Evolutionary conservation across 306 rosid genomes (phyloP).

Genomic region (Gastrolobium villosum): DNA sequence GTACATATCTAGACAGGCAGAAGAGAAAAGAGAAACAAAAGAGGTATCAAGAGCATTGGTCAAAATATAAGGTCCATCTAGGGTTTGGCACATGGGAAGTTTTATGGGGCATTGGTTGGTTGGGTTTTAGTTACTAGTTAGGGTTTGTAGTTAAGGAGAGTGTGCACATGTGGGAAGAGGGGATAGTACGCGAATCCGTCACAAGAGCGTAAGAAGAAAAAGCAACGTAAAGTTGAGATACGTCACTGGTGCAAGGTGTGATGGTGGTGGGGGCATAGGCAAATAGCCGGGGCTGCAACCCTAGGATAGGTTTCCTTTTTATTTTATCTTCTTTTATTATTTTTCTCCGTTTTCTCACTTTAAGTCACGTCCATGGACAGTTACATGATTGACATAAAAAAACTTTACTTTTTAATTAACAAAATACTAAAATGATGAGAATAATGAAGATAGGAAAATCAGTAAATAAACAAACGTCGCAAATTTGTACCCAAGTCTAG

Average conservation of each 20-base stretch:
- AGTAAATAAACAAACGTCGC: no score
- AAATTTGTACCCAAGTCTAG: no score
- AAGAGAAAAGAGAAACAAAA: not conserved
- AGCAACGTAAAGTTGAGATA: conserved; percentile 49
- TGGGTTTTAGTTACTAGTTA: not conserved
- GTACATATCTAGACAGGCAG: not conserved
- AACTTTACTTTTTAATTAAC: not conserved
- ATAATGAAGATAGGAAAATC: no score
- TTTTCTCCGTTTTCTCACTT: conserved; percentile 53
- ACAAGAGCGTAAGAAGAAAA: conserved; percentile 54
- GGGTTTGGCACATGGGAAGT: conserved; percentile 21
- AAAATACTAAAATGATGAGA: not conserved
- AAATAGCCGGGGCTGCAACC: conserved; percentile 46
- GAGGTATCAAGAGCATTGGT: not conserved
- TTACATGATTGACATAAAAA: conserved; percentile 38
- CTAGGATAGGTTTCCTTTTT: conserved; percentile 34
- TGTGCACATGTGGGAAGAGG: not conserved
- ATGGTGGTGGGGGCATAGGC: conserved; percentile 39
- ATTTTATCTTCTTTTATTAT: not conserved
- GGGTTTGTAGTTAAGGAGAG: conserved; percentile 35
- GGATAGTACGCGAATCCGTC: conserved; percentile 61
- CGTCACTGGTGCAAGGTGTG: conserved; percentile 52
- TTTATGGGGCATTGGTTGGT: conserved; percentile 6
- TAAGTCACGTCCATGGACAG: conserved; percentile 67
- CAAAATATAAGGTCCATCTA: not conserved